Conservation (phyloP, 768 basidiomycete genomes). For the Podaxis sp. region DNA sequence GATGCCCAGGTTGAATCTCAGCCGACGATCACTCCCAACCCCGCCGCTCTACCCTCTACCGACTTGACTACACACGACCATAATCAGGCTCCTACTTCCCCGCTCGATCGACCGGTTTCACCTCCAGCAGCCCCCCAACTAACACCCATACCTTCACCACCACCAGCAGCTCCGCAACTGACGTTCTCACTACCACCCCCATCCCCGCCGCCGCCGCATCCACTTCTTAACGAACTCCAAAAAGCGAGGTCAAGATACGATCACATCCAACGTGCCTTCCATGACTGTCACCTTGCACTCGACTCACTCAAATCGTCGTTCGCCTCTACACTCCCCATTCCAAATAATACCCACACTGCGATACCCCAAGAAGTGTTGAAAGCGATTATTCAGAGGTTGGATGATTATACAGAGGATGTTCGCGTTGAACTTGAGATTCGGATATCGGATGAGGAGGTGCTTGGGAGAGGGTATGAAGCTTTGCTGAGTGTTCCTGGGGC, state of each 20-base stretch:
- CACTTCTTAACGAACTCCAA: slow-evolving; percentile 46
- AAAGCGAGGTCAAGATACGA: slow-evolving; percentile 56
- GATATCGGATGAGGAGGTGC: slow-evolving; percentile 67
- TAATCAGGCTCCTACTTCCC: too few species aligned
- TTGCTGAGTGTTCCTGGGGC: slow-evolving; percentile 63
- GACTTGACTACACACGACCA: too few species aligned
- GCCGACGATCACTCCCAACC: too few species aligned
- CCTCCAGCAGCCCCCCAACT: neutral
- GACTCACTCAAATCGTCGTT: slow-evolving; percentile 51
- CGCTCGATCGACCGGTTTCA: neutral
- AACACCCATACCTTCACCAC: neutral
- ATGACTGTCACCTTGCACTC: slow-evolving; percentile 68
- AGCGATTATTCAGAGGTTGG: slow-evolving; percentile 58
- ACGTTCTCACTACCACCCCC: neutral
- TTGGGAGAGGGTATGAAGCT: slow-evolving; percentile 65
- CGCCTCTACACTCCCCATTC: slow-evolving; percentile 18
- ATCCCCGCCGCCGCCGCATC: slow-evolving; percentile 21
- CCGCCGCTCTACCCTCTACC: too few species aligned
- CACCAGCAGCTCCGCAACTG: neutral
- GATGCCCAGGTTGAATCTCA: too few species aligned
- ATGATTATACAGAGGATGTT: slow-evolving; percentile 76
- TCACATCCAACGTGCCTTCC: slow-evolving; percentile 58
- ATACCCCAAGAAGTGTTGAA: slow-evolving; percentile 40
- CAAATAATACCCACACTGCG: slow-evolving; percentile 11
- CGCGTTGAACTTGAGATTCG: slow-evolving; percentile 84